A percentile compares a stretch with the other conserved stretches of the same genome.
Evolutionary conservation across 345 rosid species (phyloP).

Genomic region (Erysimum cheiranthoides): DNA sequence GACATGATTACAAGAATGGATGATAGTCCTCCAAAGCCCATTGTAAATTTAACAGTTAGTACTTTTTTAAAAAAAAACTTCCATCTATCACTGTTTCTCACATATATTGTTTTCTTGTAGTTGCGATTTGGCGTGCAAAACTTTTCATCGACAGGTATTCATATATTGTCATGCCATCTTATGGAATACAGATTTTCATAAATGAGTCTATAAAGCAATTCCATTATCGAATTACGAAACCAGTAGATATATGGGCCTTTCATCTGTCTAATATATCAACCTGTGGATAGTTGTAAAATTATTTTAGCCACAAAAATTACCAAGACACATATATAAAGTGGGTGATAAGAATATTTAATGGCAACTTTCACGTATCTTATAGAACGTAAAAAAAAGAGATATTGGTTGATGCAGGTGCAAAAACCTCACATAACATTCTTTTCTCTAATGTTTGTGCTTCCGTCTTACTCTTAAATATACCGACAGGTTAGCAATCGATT

Average conservation of each 20-base stretch:
- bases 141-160: conserved; percentile 83
- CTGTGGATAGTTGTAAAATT: background rate
- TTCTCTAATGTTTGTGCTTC: conserved; percentile 23
- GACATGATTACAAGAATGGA: conserved; percentile 47
- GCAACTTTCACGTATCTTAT: conserved; percentile 4
- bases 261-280: conserved; percentile 18
- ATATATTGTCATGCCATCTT: conserved; percentile 29
- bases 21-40: conserved; percentile 50
- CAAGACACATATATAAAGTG: conserved; percentile 5
- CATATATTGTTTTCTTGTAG: conserved; percentile 50
- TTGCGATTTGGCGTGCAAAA: conserved; percentile 61
- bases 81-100: conserved; percentile 21
- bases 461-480: background rate
- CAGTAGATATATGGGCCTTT: background rate
- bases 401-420: conserved; percentile 20
- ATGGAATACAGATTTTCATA: conserved; percentile 11
- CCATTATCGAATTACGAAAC: conserved; percentile 20
- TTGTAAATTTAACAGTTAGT: conserved; percentile 50
- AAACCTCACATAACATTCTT: conserved; percentile 7
- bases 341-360: background rate
- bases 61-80: background rate
- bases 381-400: conserved; percentile 1
- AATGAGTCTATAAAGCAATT: conserved; percentile 12
- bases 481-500: background rate
- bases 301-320: conserved; percentile 10